These are phyloP conservation scores for Papiliotrema nemorosa DNA, from an alignment of 1,284 basidiomycete genomes.

Conservation along the genomic window DNA sequence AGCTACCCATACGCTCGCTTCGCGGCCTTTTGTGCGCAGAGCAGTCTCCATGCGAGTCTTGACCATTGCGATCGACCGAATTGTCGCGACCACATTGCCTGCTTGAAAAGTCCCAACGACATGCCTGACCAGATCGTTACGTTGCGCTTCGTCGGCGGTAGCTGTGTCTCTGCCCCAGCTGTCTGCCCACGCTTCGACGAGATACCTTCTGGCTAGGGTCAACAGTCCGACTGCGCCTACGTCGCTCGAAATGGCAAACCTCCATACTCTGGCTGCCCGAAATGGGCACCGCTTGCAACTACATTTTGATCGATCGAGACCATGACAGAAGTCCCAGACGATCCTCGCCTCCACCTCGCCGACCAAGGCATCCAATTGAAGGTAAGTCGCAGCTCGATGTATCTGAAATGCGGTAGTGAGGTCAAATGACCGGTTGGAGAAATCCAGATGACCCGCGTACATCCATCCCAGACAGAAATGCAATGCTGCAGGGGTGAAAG, in stretches of 20 bases:
- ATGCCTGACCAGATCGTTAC: slow-evolving; percentile 66
- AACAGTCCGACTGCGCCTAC: slow-evolving; percentile 69
- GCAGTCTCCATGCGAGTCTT: slow-evolving; percentile 33
- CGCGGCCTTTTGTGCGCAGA: slow-evolving; percentile 25
- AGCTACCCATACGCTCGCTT: slow-evolving; percentile 66
- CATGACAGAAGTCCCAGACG: slow-evolving; percentile 81
- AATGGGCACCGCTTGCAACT: slow-evolving; percentile 73
- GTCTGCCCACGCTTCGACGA: slow-evolving; percentile 76
- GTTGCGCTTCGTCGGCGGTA: slow-evolving; percentile 60
- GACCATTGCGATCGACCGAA: slow-evolving; percentile 29
- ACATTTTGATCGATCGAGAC: slow-evolving; percentile 74
- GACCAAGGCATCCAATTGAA: slow-evolving; percentile 70
- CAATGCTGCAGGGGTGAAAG: slow-evolving; percentile 89
- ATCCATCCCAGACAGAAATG: slow-evolving; percentile 83
- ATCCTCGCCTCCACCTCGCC: slow-evolving; percentile 76
- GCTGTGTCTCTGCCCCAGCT: slow-evolving; percentile 84
- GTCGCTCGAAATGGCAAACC: slow-evolving; percentile 70
- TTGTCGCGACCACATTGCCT: slow-evolving; percentile 61
- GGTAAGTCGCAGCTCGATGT: slow-evolving; percentile 76
- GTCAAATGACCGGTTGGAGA: slow-evolving; percentile 89
- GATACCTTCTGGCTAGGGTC: slow-evolving; percentile 64
- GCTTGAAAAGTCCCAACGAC: slow-evolving; percentile 64
- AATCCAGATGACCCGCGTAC: slow-evolving; percentile 89
- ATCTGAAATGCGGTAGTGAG: slow-evolving; percentile 87
- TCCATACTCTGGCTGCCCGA: slow-evolving; percentile 72